Conservation (phyloP, 2,329 filamentous ascomycete genomes). For the Cladosporium velox region DNA sequence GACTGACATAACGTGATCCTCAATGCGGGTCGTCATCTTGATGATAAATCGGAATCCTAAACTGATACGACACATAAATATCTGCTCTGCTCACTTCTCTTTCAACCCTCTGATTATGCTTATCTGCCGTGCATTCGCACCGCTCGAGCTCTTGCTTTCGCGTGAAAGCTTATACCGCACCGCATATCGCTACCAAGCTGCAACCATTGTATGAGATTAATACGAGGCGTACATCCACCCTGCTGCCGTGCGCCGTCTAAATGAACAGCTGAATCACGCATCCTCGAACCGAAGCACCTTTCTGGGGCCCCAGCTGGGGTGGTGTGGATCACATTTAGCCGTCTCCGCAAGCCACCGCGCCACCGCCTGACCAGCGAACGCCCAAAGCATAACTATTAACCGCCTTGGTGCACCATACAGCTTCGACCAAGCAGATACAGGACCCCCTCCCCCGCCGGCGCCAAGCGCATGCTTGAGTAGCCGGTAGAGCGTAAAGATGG, state of each 20-base stretch:
- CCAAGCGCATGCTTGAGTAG: slow-evolving; percentile 5
- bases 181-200: background rate
- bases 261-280: background rate
- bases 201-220: background rate
- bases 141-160: background rate
- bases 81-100: background rate
- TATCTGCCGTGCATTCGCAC: background rate
- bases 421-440: slow-evolving; percentile 2
- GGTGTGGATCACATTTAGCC: slow-evolving; percentile 13
- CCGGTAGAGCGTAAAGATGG: background rate
- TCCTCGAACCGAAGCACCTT: background rate
- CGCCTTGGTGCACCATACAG: slow-evolving; percentile 19
- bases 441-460: slow-evolving; percentile 3
- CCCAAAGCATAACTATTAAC: slow-evolving; percentile 13
- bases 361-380: slow-evolving; percentile 8
- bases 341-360: slow-evolving; percentile 6
- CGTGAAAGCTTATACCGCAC: background rate
- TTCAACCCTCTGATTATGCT: background rate
- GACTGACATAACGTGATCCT: background rate
- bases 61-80: background rate
- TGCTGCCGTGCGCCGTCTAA: background rate
- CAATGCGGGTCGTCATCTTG: background rate
- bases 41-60: background rate
- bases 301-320: slow-evolving; percentile 12
- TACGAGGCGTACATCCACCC: slow-evolving; percentile 8